Evolutionary conservation across 75 land plant species (phyloP).

Genomic region (Isoetes taiwanensis): DNA sequence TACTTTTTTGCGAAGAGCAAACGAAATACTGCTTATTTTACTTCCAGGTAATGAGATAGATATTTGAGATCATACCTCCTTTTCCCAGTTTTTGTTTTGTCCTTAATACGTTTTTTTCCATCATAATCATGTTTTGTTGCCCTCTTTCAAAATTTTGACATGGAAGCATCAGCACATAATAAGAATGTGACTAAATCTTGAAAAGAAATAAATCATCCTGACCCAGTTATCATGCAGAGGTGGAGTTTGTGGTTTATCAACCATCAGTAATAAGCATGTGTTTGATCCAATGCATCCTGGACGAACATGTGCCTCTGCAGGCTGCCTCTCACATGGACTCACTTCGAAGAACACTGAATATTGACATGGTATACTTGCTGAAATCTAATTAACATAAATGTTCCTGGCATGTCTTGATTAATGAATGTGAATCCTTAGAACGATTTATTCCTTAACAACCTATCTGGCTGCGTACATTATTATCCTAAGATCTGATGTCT

Average conservation of each 20-base stretch:
- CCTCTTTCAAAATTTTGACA: too few species aligned
- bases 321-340: conserved; percentile 16
- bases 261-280: conserved; percentile 21
- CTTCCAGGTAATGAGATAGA: conserved; percentile 12
- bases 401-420: too few species aligned
- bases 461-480: background rate
- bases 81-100: background rate
- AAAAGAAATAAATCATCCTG: too few species aligned
- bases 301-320: conserved; percentile 20
- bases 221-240: conserved; percentile 22
- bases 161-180: too few species aligned
- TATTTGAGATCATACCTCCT: background rate
- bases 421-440: too few species aligned
- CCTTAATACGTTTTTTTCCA: background rate
- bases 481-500: background rate
- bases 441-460: too few species aligned
- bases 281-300: conserved; percentile 23
- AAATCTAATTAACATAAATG: background rate
- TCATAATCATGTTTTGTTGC: background rate
- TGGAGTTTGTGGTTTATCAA: conserved; percentile 19
- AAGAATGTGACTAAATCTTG: too few species aligned
- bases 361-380: conserved; percentile 13
- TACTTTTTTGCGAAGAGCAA: background rate
- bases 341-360: conserved; percentile 11
- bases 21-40: conserved; percentile 9